These are phyloP conservation scores for Xerocomellus intermedius DNA, from an alignment of 768 basidiomycete species.

Conservation along the genomic window DNA sequence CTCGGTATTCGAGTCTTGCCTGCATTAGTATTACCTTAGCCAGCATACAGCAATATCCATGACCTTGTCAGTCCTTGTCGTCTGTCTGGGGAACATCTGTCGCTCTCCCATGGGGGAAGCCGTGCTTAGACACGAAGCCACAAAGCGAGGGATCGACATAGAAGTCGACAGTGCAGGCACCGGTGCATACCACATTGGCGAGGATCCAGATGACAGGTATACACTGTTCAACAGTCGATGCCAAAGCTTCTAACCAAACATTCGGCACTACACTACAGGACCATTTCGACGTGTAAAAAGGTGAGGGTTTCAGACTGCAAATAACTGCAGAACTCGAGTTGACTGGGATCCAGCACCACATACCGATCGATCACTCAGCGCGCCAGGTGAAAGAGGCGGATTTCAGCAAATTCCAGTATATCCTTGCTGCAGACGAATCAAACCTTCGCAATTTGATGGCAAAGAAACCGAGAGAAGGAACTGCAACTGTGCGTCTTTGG, in stretches of 20 bases:
- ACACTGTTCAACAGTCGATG: conserved; percentile 3
- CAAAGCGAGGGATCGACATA: conserved; percentile 63
- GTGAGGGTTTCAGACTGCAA: conserved; percentile 33
- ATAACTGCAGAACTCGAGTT: background rate
- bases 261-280: conserved; percentile 41
- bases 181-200: conserved; percentile 78
- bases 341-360: conserved; percentile 50
- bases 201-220: conserved; percentile 81
- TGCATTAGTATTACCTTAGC: background rate
- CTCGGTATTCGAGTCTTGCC: background rate
- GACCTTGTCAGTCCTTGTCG: conserved; percentile 60
- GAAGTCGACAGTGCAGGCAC: conserved; percentile 84
- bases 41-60: conserved; percentile 16
- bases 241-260: background rate
- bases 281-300: conserved; percentile 68
- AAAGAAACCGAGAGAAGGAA: conserved; percentile 50
- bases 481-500: conserved; percentile 73
- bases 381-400: conserved; percentile 66
- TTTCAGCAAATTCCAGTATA: conserved; percentile 76
- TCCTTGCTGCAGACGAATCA: conserved; percentile 79
- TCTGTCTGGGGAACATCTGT: conserved; percentile 84
- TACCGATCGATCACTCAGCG: conserved; percentile 68
- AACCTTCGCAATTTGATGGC: conserved; percentile 65
- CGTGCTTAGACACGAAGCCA: conserved; percentile 67
- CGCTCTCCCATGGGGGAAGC: conserved; percentile 94